These are phyloP conservation scores for Candida nemodendra DNA, from an alignment of 805 yeast species.

Conservation along the genomic window DNA sequence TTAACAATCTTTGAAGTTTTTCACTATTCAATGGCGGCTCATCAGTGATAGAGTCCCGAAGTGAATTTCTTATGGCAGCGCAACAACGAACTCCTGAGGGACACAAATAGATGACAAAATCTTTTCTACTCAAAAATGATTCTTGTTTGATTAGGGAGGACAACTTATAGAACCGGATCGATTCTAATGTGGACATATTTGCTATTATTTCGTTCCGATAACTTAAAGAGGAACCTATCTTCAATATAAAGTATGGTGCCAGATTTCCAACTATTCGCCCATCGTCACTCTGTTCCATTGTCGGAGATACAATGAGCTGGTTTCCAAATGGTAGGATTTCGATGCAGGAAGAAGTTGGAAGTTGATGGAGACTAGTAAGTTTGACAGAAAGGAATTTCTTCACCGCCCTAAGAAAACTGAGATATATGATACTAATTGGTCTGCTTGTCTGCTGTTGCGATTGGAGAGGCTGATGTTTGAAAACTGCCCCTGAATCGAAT, in stretches of 20 bases:
- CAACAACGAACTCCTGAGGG: constrained; percentile 57
- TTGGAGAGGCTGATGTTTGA: constrained; percentile 13
- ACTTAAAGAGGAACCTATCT: constrained; percentile 47
- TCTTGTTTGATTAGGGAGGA: constrained; percentile 13
- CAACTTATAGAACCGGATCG: constrained; percentile 20
- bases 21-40: constrained; percentile 43
- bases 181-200: constrained; percentile 29
- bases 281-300: constrained; percentile 18
- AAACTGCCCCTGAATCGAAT: constrained; percentile 29
- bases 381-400: constrained; percentile 37
- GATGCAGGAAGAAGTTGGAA: constrained; percentile 29
- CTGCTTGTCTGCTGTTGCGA: constrained; percentile 20
- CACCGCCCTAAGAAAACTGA: constrained; percentile 50
- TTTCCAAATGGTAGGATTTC: constrained; percentile 51
- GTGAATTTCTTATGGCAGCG: constrained; percentile 34
- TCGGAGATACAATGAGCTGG: constrained; percentile 34
- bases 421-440: constrained; percentile 36
- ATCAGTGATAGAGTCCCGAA: constrained; percentile 35
- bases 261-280: neutral
- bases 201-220: constrained; percentile 44
- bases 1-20: constrained; percentile 36
- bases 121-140: constrained; percentile 24
- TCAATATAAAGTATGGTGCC: constrained; percentile 33
- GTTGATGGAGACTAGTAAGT: constrained; percentile 20
- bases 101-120: constrained; percentile 46